Percentiles rank a stretch among this genome's conserved stretches.
phyloP scores from a whole-genome alignment of 2,329 filamentous ascomycete species.

The Epicoccum sorghinum region DNA sequence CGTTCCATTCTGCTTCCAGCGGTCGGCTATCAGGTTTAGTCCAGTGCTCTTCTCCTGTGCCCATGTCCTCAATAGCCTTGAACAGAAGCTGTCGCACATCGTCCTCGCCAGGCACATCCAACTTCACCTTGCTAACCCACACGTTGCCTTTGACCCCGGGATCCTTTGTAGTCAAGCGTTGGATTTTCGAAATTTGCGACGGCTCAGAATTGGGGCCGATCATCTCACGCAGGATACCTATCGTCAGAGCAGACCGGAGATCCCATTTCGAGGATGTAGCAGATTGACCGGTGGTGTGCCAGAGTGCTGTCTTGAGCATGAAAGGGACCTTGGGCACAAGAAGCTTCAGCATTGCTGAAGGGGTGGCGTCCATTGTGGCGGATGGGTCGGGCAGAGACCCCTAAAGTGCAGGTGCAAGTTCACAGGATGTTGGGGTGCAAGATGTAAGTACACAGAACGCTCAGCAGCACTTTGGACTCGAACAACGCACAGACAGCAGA shows the following conservation, averaged over 20 bases:
- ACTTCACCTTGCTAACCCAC: slow-evolving; percentile 77
- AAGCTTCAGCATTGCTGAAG: slow-evolving; percentile 42
- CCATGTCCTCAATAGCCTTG: slow-evolving; percentile 63
- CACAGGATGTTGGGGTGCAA: not conserved
- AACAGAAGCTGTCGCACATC: slow-evolving; percentile 62
- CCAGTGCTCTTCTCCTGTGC: slow-evolving; percentile 42
- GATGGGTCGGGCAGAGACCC: not conserved
- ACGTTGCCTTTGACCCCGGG: slow-evolving; percentile 76
- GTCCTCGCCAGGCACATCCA: slow-evolving; percentile 64
- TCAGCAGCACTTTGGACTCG: not conserved
- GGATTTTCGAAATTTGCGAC: slow-evolving; percentile 50
- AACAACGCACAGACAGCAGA: not conserved
- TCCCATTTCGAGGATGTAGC: slow-evolving; percentile 78
- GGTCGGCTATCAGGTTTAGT: slow-evolving; percentile 58
- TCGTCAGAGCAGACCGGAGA: slow-evolving; percentile 72
- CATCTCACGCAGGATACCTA: slow-evolving; percentile 69
- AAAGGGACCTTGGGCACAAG: slow-evolving; percentile 59
- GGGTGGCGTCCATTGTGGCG: slow-evolving; percentile 42
- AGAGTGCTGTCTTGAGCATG: slow-evolving; percentile 65
- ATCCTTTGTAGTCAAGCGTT: slow-evolving; percentile 67
- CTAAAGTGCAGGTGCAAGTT: not conserved
- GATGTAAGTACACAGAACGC: not conserved
- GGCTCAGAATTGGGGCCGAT: slow-evolving; percentile 35
- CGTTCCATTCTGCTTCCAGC: slow-evolving; percentile 78
- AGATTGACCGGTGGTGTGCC: slow-evolving; percentile 71